Evolutionary conservation across 2,329 filamentous ascomycete genomes (phyloP), one percentile per base, ranked within the genome.

Genomic region (Fusarium dimerum): DNA sequence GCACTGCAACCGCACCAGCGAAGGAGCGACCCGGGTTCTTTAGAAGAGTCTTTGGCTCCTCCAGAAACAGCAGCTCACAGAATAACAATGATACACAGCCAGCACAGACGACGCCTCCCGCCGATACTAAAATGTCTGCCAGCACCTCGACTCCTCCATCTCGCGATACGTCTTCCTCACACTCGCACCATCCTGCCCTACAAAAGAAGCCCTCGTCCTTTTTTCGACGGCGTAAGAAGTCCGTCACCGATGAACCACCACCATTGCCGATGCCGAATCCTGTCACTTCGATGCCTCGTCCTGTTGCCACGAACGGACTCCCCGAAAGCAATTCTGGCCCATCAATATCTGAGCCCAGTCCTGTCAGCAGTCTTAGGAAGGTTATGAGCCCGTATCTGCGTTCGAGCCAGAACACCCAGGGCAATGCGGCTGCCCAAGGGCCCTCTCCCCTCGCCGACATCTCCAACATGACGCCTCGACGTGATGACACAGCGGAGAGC

Each of bases 121-220:
- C 66, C 51, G 76, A 76, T 52, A 43, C 52, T 48, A 68, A 75
- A 68, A 77, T 72, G 46, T 77, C 79, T 59, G 68, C 76, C 47
- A 84, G 82, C 65, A 62, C 69, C 40, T 74, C 78, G 39, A 71
- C 75, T 18, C 77, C 80, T 36, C 78, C 80, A 2, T 79, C 79
- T 5, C 73, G 80, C 52, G 80, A 84, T 57, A 63, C 68, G 1
- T 66, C 68, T 6, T 72, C 72, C 26, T 72, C 72, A 18, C 71
- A 73, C 48, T 78, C 79, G 34, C 75, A 78, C 45, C 76, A 77
- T 15, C 76, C 79, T 51, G 73, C 76, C 17, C 75, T 97, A 47
- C 89, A 90, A 64, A 97, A 97, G 77, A 97, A 97, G 71, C 84
- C 90, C 5, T 95, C 93, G 1, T 93, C 91, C 1, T 97, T 99